Percentiles rank a stretch among this genome's conserved stretches.
Conservation (phyloP, 140 eudicot species). For the Flaveria floridana region DNA sequence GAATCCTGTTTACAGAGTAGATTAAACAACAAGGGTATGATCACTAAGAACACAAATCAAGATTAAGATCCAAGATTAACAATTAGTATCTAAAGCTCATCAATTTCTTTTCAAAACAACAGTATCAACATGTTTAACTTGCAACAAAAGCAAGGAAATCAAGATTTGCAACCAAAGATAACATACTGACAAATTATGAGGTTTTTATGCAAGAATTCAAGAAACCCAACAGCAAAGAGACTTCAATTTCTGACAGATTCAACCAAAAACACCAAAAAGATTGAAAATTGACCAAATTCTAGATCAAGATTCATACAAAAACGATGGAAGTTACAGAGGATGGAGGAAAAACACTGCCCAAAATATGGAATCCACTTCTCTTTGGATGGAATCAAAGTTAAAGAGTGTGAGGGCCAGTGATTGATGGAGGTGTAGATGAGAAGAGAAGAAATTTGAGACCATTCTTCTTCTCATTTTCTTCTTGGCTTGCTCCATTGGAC, state of each 20-base stretch:
- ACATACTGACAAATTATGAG: background rate
- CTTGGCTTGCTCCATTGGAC: conserved; percentile 62
- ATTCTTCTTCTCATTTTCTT: conserved; percentile 36
- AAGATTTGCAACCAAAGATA: conserved; percentile 26
- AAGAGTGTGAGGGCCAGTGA: conserved; percentile 47
- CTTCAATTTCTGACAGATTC: conserved; percentile 23
- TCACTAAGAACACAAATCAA: conserved; percentile 17
- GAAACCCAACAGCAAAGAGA: conserved; percentile 32
- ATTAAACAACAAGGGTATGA: background rate
- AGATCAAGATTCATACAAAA: conserved; percentile 48
- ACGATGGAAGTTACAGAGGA: conserved; percentile 27
- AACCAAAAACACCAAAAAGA: conserved; percentile 22
- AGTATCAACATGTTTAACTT: conserved; percentile 28
- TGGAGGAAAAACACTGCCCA: conserved; percentile 26
- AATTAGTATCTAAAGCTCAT: conserved; percentile 3
- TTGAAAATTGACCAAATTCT: conserved; percentile 33
- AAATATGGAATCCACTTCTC: conserved; percentile 50
- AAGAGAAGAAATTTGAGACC: conserved; percentile 36
- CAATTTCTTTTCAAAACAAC: conserved; percentile 25
- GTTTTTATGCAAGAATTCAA: conserved; percentile 20
- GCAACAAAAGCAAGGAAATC: conserved; percentile 29
- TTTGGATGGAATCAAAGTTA: conserved; percentile 72
- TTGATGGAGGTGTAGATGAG: conserved; percentile 40
- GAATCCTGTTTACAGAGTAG: conserved; percentile 25
- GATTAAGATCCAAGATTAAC: conserved; percentile 33